These are phyloP conservation scores for Metschnikowia kunwiensis DNA, from an alignment of 805 yeast species.

Conservation along the genomic window DNA sequence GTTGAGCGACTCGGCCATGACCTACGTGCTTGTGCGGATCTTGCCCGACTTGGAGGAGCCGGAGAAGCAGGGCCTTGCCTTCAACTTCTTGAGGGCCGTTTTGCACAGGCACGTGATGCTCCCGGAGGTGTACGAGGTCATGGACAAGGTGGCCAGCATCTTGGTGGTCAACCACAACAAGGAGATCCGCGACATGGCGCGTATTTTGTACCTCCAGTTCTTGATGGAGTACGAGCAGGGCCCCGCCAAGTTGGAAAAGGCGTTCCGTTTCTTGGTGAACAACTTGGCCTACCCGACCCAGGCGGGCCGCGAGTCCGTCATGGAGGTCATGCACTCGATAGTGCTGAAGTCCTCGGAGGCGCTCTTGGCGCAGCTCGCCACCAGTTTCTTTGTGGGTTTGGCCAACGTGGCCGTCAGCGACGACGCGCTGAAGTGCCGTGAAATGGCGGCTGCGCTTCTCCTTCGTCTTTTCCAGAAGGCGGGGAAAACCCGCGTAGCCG, in stretches of 20 bases:
- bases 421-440: slow-evolving; percentile 74
- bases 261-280: slow-evolving; percentile 72
- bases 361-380: slow-evolving; percentile 55
- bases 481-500: slow-evolving; percentile 27
- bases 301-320: slow-evolving; percentile 82
- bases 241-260: slow-evolving; percentile 75
- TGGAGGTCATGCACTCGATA: slow-evolving; percentile 78
- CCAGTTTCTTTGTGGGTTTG: slow-evolving; percentile 80
- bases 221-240: slow-evolving; percentile 95
- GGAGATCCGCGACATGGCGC: slow-evolving; percentile 78
- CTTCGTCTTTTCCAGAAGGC: slow-evolving; percentile 52
- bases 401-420: slow-evolving; percentile 78
- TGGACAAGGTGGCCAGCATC: slow-evolving; percentile 75
- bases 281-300: slow-evolving; percentile 83
- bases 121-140: slow-evolving; percentile 86
- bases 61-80: slow-evolving; percentile 81
- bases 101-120: slow-evolving; percentile 68
- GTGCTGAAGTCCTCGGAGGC: slow-evolving; percentile 62
- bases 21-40: slow-evolving; percentile 67
- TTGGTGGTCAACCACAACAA: slow-evolving; percentile 88
- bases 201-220: slow-evolving; percentile 80
- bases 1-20: slow-evolving; percentile 67
- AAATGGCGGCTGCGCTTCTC: slow-evolving; percentile 69
- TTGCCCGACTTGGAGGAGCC: slow-evolving; percentile 91
- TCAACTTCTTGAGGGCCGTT: slow-evolving; percentile 77